Conservation (phyloP, 352 stramenopile genomes). For the Albugo candida region DNA sequence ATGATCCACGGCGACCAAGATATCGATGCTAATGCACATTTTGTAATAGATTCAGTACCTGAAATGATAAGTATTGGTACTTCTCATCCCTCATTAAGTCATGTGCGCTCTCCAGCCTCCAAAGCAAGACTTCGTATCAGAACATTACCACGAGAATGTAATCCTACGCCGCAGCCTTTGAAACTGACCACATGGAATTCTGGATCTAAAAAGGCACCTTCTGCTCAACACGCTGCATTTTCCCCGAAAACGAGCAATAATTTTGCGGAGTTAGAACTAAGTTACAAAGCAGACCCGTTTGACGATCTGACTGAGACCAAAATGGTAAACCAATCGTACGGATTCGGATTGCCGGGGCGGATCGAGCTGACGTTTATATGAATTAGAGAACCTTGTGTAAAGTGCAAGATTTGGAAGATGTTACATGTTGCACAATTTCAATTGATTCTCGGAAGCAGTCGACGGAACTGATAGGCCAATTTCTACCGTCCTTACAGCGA, state of each 20-base stretch:
- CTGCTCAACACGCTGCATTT: not conserved
- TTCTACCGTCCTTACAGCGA: conserved; percentile 51
- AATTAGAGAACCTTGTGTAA: not conserved
- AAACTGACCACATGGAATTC: not conserved
- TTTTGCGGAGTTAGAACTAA: conserved; percentile 8
- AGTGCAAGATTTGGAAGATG: conserved; percentile 32
- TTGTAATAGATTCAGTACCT: no score
- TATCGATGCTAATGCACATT: no score
- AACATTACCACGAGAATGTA: conserved; percentile 47
- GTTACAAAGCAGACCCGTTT: conserved; percentile 35
- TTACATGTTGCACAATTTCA: conserved; percentile 36
- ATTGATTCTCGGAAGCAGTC: conserved; percentile 66
- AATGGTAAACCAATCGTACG: conserved; percentile 15
- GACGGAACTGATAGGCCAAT: conserved; percentile 54
- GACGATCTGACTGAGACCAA: conserved; percentile 65
- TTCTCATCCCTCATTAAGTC: no score
- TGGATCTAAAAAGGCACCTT: no score
- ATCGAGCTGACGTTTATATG: not conserved
- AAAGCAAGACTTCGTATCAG: conserved; percentile 25
- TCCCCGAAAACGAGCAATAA: not conserved
- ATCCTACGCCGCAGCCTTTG: conserved; percentile 25
- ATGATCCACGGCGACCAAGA: no score
- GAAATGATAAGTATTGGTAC: no score
- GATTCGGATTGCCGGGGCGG: not conserved
- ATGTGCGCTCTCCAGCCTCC: no score